Conservation (phyloP, 2,329 filamentous ascomycete species). For the Hypoxylon sp. region DNA sequence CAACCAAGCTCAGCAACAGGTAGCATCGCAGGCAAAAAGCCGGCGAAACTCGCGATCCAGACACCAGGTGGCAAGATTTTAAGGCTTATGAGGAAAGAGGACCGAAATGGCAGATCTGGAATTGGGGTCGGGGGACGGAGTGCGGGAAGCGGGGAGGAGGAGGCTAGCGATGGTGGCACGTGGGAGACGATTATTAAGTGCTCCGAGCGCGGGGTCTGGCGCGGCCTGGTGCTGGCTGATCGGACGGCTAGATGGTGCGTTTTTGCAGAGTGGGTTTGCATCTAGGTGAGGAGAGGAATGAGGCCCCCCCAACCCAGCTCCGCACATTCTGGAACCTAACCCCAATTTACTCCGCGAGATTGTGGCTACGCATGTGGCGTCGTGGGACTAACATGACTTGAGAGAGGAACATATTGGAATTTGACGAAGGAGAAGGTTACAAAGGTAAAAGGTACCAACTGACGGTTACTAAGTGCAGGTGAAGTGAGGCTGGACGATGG, state of each 20-base stretch:
- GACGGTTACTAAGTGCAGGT: slow-evolving; percentile 7
- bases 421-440: slow-evolving; percentile 2
- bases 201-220: slow-evolving; percentile 84
- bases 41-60: slow-evolving; percentile 95
- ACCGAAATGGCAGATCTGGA: slow-evolving; percentile 65
- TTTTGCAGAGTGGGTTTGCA: slow-evolving; percentile 88
- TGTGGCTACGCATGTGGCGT: slow-evolving; percentile 5
- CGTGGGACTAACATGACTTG: neutral
- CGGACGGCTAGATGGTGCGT: slow-evolving; percentile 90
- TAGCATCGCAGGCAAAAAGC: slow-evolving; percentile 77
- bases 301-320: slow-evolving; percentile 11
- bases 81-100: slow-evolving; percentile 85
- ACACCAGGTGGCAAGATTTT: slow-evolving; percentile 95
- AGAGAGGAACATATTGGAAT: slow-evolving; percentile 1
- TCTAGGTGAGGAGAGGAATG: slow-evolving; percentile 43
- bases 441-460: neutral
- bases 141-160: slow-evolving; percentile 64
- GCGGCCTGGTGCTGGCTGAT: slow-evolving; percentile 85
- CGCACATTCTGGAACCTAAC: neutral
- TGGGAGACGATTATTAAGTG: slow-evolving; percentile 96
- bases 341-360: neutral
- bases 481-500: slow-evolving; percentile 5
- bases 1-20: slow-evolving; percentile 69
- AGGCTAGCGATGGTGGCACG: slow-evolving; percentile 76
- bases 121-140: slow-evolving; percentile 62